phyloP scores from a whole-genome alignment of 192 early-diverging fungal species.

The Funneliformis geosporum region DNA sequence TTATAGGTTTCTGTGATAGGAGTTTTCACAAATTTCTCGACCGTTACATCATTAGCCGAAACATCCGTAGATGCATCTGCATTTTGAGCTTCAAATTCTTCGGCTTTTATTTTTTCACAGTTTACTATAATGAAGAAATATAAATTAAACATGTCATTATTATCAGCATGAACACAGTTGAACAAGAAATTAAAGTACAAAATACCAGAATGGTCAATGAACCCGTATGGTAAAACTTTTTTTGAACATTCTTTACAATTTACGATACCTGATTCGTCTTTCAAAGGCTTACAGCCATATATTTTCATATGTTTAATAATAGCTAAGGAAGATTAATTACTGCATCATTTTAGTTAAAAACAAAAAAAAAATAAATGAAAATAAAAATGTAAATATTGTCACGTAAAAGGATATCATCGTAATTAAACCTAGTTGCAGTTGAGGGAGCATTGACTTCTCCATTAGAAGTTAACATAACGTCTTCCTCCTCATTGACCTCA shows the following conservation, averaged over 20 bases:
- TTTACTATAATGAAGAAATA: neutral
- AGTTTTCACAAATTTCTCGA: neutral
- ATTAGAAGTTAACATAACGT: neutral
- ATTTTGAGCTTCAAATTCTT: neutral
- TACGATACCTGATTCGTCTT: constrained; percentile 65
- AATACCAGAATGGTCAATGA: constrained; percentile 64
- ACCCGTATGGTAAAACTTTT: constrained; percentile 61
- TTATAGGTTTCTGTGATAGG: neutral
- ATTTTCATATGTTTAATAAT: constrained; percentile 44
- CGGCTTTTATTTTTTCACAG: constrained; percentile 5
- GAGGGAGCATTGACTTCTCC: constrained; percentile 2
- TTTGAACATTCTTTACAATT: constrained; percentile 67
- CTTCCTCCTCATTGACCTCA: neutral
- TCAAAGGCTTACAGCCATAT: constrained; percentile 58
- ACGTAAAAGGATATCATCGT: constrained; percentile 23
- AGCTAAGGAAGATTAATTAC: neutral
- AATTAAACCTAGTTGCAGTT: neutral
- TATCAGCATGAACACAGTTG: neutral
- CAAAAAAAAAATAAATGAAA: neutral
- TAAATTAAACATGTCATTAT: neutral
- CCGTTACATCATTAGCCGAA: neutral
- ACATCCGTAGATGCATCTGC: neutral
- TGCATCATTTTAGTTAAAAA: neutral
- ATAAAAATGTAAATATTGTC: neutral
- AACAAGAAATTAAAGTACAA: neutral